Evolutionary conservation across 768 basidiomycete species (phyloP).

Genomic region (Pleurotus pulmonarius): DNA sequence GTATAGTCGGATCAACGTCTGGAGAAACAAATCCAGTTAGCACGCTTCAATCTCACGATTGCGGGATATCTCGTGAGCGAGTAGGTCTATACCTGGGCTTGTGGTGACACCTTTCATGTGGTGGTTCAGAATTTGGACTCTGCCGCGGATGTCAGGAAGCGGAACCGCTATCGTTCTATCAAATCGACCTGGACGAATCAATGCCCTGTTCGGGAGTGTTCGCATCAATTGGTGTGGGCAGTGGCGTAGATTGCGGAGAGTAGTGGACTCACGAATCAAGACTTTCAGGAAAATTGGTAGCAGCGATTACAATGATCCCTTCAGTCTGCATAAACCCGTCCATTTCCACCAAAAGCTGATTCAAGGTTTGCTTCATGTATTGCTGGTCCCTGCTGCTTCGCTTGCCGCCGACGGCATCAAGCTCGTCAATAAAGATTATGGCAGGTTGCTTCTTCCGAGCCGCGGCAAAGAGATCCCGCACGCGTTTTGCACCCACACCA

Average conservation of each 20-base stretch:
- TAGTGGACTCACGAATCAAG: constrained; percentile 71
- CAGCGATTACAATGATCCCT: constrained; percentile 93
- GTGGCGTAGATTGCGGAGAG: background rate
- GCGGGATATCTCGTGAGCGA: constrained; percentile 7
- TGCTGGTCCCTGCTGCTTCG: constrained; percentile 81
- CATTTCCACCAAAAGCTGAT: constrained; percentile 95
- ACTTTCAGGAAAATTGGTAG: constrained; percentile 96
- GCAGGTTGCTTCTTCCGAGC: constrained; percentile 94
- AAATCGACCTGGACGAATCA: constrained; percentile 95
- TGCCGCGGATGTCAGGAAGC: constrained; percentile 90
- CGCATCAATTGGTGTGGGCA: constrained; percentile 4
- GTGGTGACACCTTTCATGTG: constrained; percentile 81
- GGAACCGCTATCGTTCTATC: constrained; percentile 92
- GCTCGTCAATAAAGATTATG: constrained; percentile 97
- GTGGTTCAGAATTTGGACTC: constrained; percentile 89
- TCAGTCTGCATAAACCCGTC: constrained; percentile 94
- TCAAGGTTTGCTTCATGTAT: constrained; percentile 92
- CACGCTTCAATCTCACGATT: constrained; percentile 10
- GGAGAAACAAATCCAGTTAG: constrained; percentile 9
- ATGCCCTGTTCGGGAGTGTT: constrained; percentile 52
- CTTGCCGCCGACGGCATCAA: constrained; percentile 92
- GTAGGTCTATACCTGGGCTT: constrained; percentile 40
- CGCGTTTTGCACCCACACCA: constrained; percentile 91
- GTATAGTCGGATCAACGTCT: constrained; percentile 82
- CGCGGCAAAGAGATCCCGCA: constrained; percentile 90